Evolutionary conservation across 441 rosid genomes (phyloP), one percentile per base, ranked within the genome.

Genomic region (Jatropha multifida): DNA sequence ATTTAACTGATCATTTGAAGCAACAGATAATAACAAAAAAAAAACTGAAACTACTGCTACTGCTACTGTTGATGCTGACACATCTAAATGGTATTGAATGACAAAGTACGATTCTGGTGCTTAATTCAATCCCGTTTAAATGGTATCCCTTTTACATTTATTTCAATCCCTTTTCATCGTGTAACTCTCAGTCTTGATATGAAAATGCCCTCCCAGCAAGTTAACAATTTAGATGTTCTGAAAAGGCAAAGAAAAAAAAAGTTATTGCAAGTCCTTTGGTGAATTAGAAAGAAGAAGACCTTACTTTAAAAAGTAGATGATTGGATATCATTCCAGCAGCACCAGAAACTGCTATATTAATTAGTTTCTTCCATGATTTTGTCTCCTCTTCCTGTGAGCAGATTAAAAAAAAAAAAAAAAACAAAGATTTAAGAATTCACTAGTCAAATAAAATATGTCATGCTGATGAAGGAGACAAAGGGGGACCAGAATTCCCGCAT

Each of bases 311-410:
- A 71, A 95, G 95, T 68, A 95, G 89, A 79, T 95, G 98, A 74
- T 95, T 93, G 37, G 99, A 85, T n/a, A 95, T 95, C 95, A 89
- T 92, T 40, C 99, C 99, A 74, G 99, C 97, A 70, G 97, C 97
- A 64, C 98, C 97, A 40, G 99, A 95, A 18, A 95, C 97, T 17
- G 94, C 89, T 52, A 93, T 82, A 71, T 85, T 90, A 49, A 93
- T 86, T 58, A 87, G 41, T 83, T 92, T 93, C 86, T 93, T 92
- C 99, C 98, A 95, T 73, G 94, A 78, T 84, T 82, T 90, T 74
- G 99, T 93, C 86, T 92, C 87, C 64, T 95, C 98, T 77, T 93
- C 98, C 99, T 95, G 84, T 23, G 9, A 77, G 63, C 68, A 52
- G 12, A 27, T 49, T 55, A 14, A 59, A 66, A 74, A 59, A 75